phyloP scores from a whole-genome alignment of 768 basidiomycete species.

The Leccinum incarnatum region DNA sequence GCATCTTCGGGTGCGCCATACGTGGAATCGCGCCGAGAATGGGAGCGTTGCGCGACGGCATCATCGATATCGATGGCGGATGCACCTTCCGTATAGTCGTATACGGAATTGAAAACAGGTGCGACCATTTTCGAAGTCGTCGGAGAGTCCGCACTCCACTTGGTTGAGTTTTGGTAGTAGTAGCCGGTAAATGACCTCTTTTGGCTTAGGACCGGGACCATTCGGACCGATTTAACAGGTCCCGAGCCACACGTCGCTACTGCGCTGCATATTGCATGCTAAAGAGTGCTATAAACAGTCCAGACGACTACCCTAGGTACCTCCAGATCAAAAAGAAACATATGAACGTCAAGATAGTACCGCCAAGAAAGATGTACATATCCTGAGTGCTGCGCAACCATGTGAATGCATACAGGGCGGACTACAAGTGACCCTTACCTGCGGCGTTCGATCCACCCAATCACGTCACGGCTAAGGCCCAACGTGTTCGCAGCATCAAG shows the following conservation, averaged over 20 bases:
- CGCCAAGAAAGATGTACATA: slow-evolving; percentile 88
- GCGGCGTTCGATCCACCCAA: slow-evolving; percentile 94
- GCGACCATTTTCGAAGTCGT: slow-evolving; percentile 16
- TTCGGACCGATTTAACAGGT: not conserved
- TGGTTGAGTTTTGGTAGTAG: not conserved
- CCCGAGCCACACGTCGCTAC: slow-evolving; percentile 3
- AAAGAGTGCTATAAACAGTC: slow-evolving; percentile 1
- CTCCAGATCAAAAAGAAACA: slow-evolving; percentile 93
- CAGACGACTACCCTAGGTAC: slow-evolving; percentile 62
- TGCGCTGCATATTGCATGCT: not conserved
- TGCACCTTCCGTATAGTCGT: slow-evolving; percentile 88
- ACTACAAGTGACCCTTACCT: slow-evolving; percentile 48
- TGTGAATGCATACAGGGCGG: slow-evolving; percentile 10
- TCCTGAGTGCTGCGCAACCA: slow-evolving; percentile 74
- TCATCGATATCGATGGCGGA: slow-evolving; percentile 68
- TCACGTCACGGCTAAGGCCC: slow-evolving; percentile 90
- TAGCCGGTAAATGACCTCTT: slow-evolving; percentile 1
- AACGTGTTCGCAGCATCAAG: slow-evolving; percentile 92
- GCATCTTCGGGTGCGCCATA: slow-evolving; percentile 50
- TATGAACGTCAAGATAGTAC: slow-evolving; percentile 84
- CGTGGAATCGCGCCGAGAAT: slow-evolving; percentile 66
- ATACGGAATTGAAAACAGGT: slow-evolving; percentile 10
- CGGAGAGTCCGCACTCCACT: not conserved
- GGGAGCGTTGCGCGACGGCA: slow-evolving; percentile 51
- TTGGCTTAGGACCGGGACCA: slow-evolving; percentile 1